Conservation (phyloP, 441 rosid species). For the Melastoma candidum region DNA sequence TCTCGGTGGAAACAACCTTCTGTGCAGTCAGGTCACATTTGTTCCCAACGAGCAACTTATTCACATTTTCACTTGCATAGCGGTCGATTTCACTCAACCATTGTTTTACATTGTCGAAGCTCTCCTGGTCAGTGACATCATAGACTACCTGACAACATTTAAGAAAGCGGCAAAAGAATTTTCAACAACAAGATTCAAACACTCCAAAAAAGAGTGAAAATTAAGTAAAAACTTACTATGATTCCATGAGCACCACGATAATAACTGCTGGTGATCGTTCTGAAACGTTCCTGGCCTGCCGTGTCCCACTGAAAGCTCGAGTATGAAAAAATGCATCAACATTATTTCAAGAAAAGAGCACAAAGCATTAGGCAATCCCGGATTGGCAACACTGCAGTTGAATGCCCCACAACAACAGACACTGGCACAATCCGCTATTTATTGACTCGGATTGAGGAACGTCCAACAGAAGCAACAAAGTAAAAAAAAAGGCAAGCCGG, state of each 20-base stretch:
- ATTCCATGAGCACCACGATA: slow-evolving; percentile 74
- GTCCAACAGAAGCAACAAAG: too few relatives aligned
- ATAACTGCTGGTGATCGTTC: slow-evolving; percentile 70
- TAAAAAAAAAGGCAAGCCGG: too few relatives aligned
- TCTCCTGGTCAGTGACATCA: slow-evolving; percentile 55
- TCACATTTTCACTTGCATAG: slow-evolving; percentile 49
- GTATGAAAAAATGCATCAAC: neutral
- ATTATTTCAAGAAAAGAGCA: too few relatives aligned
- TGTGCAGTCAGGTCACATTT: slow-evolving; percentile 45
- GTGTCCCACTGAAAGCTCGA: slow-evolving; percentile 53
- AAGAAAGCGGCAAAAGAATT: too few relatives aligned
- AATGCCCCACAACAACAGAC: too few relatives aligned
- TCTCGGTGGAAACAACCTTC: slow-evolving; percentile 43
- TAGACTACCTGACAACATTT: slow-evolving; percentile 40
- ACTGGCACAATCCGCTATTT: too few relatives aligned
- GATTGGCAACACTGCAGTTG: too few relatives aligned
- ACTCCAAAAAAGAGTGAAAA: neutral
- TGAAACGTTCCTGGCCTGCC: slow-evolving; percentile 67
- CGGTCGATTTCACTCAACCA: slow-evolving; percentile 59
- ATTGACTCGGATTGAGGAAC: too few relatives aligned
- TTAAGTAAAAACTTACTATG: slow-evolving; percentile 25
- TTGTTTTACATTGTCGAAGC: slow-evolving; percentile 54
- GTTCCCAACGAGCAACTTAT: slow-evolving; percentile 57
- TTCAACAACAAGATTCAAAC: slow-evolving; percentile 5
- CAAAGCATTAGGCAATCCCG: too few relatives aligned